Base-by-base conservation (phyloP, 1,284 basidiomycete genomes). In the Pyrrhoderma noxium region DNA sequence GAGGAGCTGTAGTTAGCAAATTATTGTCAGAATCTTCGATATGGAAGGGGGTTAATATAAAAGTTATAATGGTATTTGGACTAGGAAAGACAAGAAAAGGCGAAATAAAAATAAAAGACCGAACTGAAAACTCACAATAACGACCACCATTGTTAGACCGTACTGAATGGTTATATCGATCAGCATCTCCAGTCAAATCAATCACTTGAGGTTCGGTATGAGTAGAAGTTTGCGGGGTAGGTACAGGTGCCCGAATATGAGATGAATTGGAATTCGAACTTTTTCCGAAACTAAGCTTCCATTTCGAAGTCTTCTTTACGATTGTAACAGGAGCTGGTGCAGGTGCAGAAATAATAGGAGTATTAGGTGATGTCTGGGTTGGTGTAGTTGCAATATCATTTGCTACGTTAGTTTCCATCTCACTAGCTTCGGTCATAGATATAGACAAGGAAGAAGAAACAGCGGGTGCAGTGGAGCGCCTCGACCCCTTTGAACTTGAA, bases 261-360 rank as follows among this genome's bases (percentile, higher is more conserved):
- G 27, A 40, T 22, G 38, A 40, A 22, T n/a, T 40, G 27, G 5
- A 5, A 19, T 46, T 53, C 41, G 64, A 52, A 60, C 68, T 74
- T 67, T 81, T 84, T 25, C 82, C 82, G 62, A 89, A 86, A 50
- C 77, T 72, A 50, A 87, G 71, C 63, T 85, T 88, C 86, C 86
- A 89, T 63, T 82, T 87, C 42, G 80, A 85, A 49, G 82, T 69
- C 70, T 89, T 89, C 75, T 89, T 89, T 47, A 70, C 71, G 49
- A 79, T 75, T 8, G 64, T 55, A 22, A 64, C 47, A 31, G 51
- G 48, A 18, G 37, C 49, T n/a, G 53, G 23, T 4, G 25, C 39
- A n/a, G 43, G 19, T 1, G 44, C 49, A 58, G 47, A n/a, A 40
- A 14, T 8, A 40, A 14, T 8, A 16, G 38, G 21, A 40, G 14